Percentiles rank a stretch among this genome's conserved stretches.
Evolutionary conservation across 2,329 filamentous ascomycete genomes (phyloP).

Genomic region (Ophiostoma populinum): DNA sequence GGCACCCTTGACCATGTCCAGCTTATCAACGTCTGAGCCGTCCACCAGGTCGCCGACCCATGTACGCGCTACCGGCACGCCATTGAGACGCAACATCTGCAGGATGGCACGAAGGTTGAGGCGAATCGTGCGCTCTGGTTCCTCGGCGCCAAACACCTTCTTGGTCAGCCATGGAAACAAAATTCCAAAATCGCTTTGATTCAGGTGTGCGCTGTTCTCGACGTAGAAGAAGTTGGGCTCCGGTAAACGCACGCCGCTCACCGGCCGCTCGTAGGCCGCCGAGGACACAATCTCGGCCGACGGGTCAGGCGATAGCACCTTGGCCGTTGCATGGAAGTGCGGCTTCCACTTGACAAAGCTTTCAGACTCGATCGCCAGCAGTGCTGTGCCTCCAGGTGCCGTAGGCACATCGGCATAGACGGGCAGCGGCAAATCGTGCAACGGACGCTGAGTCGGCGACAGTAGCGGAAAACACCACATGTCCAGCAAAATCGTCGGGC

Average conservation of each 20-base stretch:
- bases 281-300: constrained; percentile 23
- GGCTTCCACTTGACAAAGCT: constrained; percentile 64
- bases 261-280: constrained; percentile 24
- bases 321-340: constrained; percentile 53
- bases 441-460: constrained; percentile 40
- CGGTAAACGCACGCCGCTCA: constrained; percentile 22
- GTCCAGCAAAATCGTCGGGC: constrained; percentile 54
- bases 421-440: constrained; percentile 59
- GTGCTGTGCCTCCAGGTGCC: constrained; percentile 35
- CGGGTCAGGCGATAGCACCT: constrained; percentile 42
- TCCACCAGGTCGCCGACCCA: constrained; percentile 32
- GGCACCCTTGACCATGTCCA: constrained; percentile 12
- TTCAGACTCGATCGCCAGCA: constrained; percentile 58
- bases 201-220: constrained; percentile 56
- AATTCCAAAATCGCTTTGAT: constrained; percentile 68
- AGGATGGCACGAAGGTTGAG: constrained; percentile 41
- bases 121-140: constrained; percentile 40
- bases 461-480: constrained; percentile 65
- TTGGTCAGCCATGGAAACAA: constrained; percentile 58
- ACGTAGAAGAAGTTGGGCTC: constrained; percentile 62
- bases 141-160: constrained; percentile 36
- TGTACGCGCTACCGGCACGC: constrained; percentile 31
- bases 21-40: constrained; percentile 23
- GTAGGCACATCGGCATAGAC: constrained; percentile 37
- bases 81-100: constrained; percentile 35